Conservation (phyloP, 2,329 filamentous ascomycete species). For the Neopestalotiopsis sp. region DNA sequence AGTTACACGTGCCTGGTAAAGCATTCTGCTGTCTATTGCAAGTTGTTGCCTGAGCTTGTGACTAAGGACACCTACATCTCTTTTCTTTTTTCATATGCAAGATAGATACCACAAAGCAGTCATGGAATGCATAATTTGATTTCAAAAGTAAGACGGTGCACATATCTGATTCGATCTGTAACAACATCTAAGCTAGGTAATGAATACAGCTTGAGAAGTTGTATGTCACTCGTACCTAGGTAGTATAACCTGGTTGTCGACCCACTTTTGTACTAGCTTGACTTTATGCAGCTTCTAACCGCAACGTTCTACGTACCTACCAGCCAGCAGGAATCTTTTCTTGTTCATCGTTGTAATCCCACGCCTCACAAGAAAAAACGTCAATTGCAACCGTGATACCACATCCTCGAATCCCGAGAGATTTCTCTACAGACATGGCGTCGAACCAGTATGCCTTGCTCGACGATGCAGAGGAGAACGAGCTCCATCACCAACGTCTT, state of each 20-base stretch:
- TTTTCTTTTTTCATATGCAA: too few relatives aligned
- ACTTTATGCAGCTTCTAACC: background rate
- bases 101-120: too few relatives aligned
- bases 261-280: background rate
- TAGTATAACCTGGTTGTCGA: background rate
- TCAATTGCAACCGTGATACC: background rate
- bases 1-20: background rate
- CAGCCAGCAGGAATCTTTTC: background rate
- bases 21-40: background rate
- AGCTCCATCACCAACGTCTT: constrained; percentile 86
- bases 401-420: background rate
- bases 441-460: constrained; percentile 54
- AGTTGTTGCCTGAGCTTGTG: background rate
- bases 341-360: background rate
- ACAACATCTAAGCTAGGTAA: too few relatives aligned
- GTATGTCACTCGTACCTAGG: background rate
- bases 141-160: too few relatives aligned
- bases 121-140: too few relatives aligned
- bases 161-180: too few relatives aligned
- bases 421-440: constrained; percentile 28
- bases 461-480: constrained; percentile 78
- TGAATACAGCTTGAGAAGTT: background rate
- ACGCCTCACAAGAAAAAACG: background rate
- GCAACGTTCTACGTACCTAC: background rate
- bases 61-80: too few relatives aligned